phyloP scores from a whole-genome alignment of 371 early-diverging fungal genomes.

The Haplosporangium sp. region DNA sequence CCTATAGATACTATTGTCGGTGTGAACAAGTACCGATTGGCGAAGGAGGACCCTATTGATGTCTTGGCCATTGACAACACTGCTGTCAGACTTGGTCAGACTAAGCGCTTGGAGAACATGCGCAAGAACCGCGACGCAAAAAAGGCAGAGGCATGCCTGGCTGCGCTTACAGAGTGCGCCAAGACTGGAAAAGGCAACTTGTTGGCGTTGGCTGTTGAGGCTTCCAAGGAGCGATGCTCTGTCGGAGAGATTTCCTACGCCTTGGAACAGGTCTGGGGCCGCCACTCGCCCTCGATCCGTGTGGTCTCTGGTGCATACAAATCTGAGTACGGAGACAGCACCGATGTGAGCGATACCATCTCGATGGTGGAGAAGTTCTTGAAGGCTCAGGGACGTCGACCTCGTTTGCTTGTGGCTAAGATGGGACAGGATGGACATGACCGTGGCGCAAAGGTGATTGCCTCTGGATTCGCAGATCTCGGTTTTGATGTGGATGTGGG shows the following conservation, averaged over 20 bases:
- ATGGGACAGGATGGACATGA: slow-evolving; percentile 95
- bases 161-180: slow-evolving; percentile 73
- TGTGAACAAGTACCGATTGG: slow-evolving; percentile 85
- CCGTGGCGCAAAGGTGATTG: slow-evolving; percentile 90
- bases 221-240: slow-evolving; percentile 79
- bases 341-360: slow-evolving; percentile 73
- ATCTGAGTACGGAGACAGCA: slow-evolving; percentile 76
- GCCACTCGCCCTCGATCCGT: slow-evolving; percentile 79
- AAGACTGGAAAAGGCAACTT: slow-evolving; percentile 73
- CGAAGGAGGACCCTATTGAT: slow-evolving; percentile 75
- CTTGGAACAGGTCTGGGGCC: slow-evolving; percentile 83
- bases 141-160: slow-evolving; percentile 65
- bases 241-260: slow-evolving; percentile 88
- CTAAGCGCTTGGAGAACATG: slow-evolving; percentile 66
- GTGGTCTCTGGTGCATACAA: slow-evolving; percentile 89
- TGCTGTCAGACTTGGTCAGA: slow-evolving; percentile 73
- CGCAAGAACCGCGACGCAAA: slow-evolving; percentile 63
- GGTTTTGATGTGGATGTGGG: slow-evolving; percentile 92
- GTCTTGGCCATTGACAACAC: slow-evolving; percentile 85
- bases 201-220: slow-evolving; percentile 68
- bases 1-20: slow-evolving; percentile 82
- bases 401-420: slow-evolving; percentile 86
- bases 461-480: slow-evolving; percentile 87
- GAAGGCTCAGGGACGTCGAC: slow-evolving; percentile 78
- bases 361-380: slow-evolving; percentile 66